Base-by-base conservation (phyloP, 2,329 filamentous ascomycete species). In the Trichoderma sp. region DNA sequence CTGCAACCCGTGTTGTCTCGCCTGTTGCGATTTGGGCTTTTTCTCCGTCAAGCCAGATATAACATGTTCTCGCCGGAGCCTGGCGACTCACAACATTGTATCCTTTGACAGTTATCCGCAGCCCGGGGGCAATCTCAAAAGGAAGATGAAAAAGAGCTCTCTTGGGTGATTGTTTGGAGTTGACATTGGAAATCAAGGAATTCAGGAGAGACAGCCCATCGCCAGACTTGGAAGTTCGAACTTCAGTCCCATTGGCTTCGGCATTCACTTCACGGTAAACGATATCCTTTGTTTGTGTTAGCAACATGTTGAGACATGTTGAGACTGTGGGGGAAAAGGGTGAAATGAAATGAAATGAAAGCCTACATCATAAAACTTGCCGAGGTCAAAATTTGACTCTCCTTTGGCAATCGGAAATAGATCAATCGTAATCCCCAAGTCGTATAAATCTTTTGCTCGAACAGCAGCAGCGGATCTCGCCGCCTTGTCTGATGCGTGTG, bases 361-460 rank as follows among this genome's bases (percentile, higher is more conserved):
- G 73, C 85, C 74, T 84, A 95, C 92, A 80, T 98, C 93, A 79
- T 97, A 99, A 79, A 99, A 99, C 69, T 92, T 94, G 68, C 88
- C 85, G 5, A 92, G 84, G 73, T 97, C 91, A 76, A 99, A 99
- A 40, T 86, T 87, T 71, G 88, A 85, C 33, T 90, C 89, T 3
- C 79, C 83, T 0, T 87, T 87, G 29, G 91, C 92, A 69, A 99
- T 95, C 0, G 96, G 94, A 74, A 98, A 99, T 0, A 99, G 83
- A 75, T 98, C 95, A 70, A 99, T 97, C 0, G 88, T 88, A 35
- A 97, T 94, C 4, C 94, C 94, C 33, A 98, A 84, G 77, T 99
- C 96, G 77, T 97, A 98, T 27, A 99, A 80, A 81, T 99, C 96
- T 77, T 97, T 97, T 33, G 96, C 96, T 65, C 94, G 88, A 5